Evolutionary conservation across 495 filamentous ascomycete genomes (phyloP).

Genomic region (Aspergillus ostianus): DNA sequence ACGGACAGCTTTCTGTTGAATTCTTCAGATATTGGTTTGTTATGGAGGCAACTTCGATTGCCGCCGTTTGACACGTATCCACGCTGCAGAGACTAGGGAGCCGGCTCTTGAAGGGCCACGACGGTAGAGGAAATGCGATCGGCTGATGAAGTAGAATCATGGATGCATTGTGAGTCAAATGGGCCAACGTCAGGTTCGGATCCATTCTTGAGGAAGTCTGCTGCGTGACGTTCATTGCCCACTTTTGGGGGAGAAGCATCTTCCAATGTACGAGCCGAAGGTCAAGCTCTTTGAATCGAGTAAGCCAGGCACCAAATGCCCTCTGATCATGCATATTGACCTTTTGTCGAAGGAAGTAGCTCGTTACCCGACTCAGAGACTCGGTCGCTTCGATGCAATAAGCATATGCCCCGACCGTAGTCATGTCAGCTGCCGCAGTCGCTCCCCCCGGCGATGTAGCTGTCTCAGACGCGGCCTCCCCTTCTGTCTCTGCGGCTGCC

Average conservation of each 20-base stretch:
- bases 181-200: constrained; percentile 44
- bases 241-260: constrained; percentile 39
- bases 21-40: constrained; percentile 34
- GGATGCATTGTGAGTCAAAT: constrained; percentile 47
- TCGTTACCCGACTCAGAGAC: constrained; percentile 36
- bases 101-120: constrained; percentile 30
- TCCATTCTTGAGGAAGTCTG: constrained; percentile 34
- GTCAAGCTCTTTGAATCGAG: constrained; percentile 46
- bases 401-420: constrained; percentile 41
- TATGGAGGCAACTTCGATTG: constrained; percentile 38
- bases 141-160: constrained; percentile 45
- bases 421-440: constrained; percentile 24
- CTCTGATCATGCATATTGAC: constrained; percentile 30
- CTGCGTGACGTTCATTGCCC: constrained; percentile 37
- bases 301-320: constrained; percentile 40
- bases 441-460: constrained; percentile 14
- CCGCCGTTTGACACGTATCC: constrained; percentile 43
- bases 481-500: background rate
- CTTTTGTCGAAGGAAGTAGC: constrained; percentile 39
- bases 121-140: constrained; percentile 39
- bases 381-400: constrained; percentile 46
- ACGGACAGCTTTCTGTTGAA: constrained; percentile 18
- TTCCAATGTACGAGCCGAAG: constrained; percentile 42
- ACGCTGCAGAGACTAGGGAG: constrained; percentile 39
- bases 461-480: constrained; percentile 1